phyloP scores from a whole-genome alignment of 805 yeast genomes.

The Pichia ethanolica region DNA sequence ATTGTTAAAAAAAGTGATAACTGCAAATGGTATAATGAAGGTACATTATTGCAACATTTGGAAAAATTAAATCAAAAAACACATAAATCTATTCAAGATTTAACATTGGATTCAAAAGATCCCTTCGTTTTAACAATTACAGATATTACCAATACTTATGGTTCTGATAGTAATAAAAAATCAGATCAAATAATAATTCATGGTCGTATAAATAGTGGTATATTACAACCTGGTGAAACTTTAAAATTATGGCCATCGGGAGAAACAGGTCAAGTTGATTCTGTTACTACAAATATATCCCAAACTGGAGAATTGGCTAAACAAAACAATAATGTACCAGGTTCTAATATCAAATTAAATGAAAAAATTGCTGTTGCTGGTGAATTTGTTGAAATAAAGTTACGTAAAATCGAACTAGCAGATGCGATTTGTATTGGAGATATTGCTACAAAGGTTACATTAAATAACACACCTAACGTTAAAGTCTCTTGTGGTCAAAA shows the following conservation, averaged over 20 bases:
- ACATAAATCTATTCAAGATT: constrained; percentile 18
- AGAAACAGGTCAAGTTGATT: constrained; percentile 36
- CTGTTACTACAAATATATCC: constrained; percentile 20
- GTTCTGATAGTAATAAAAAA: constrained; percentile 17
- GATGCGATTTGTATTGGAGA: constrained; percentile 60
- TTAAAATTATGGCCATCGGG: constrained; percentile 49
- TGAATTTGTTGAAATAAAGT: constrained; percentile 43
- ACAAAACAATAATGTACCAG: constrained; percentile 11
- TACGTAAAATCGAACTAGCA: constrained; percentile 27
- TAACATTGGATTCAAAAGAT: constrained; percentile 19
- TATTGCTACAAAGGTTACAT: constrained; percentile 36
- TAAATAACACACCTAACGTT: neutral
- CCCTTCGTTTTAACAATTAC: constrained; percentile 51
- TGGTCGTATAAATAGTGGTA: constrained; percentile 66
- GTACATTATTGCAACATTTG: constrained; percentile 34
- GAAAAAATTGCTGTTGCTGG: constrained; percentile 42
- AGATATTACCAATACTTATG: constrained; percentile 36
- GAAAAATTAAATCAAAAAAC: constrained; percentile 27
- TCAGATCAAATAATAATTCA: constrained; percentile 44
- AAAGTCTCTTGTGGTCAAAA: constrained; percentile 38
- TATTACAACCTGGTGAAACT: constrained; percentile 63
- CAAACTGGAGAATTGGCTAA: constrained; percentile 13
- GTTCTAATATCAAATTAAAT: constrained; percentile 8
- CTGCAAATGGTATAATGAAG: constrained; percentile 23
- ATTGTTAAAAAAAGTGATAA: constrained; percentile 39